Evolutionary conservation across 1,284 basidiomycete genomes (phyloP), one percentile per base, ranked within the genome.

Genomic region (Chiua sp.): DNA sequence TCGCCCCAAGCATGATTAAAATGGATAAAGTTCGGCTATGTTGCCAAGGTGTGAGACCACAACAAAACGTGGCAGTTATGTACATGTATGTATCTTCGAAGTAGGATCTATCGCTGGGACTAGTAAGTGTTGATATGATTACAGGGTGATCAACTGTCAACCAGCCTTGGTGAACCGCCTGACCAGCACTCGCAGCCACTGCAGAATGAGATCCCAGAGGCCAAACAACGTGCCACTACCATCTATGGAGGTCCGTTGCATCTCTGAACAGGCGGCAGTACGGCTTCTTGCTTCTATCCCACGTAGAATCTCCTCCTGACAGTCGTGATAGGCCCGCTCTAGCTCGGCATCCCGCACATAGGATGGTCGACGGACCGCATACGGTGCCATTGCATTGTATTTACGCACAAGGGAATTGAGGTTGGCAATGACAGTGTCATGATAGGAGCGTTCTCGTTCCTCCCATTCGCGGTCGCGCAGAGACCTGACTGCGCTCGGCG

Each of bases 381-480:
- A 35, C 5, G 92, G 93, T 13, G 93, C 93, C 46, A 91, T 74
- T 13, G 85, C 87, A 69, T 96, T 95, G 76, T 93, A 92, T 75
- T 89, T 87, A 55, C 91, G 79, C 37, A 94, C 87, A 10, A 90
- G 77, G 13, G 84, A 79, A 75, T 96, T 95, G 35, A 95, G 75
- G 65, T 93, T 87, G 30, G 79, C 80, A 46, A 96, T 68, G 22
- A 87, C 88, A 3, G 83, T 79, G 39, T 87, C 82, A 71, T 95
- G 93, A 68, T 93, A 95, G 32, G 80, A 77, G 26, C 70, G n/a
- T n/a, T 97, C 93, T 51, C 85, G 82, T 13, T 75, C 74, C 67
- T 91, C 86, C 94, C 94, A 97, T 51, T 86, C 87, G 2, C 72
- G 64, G 72, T 97, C 94, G 5, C 87, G 84, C 60, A 89, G 79